Conservation (phyloP, 345 rosid genomes). For the Microthlaspi erraticum region DNA sequence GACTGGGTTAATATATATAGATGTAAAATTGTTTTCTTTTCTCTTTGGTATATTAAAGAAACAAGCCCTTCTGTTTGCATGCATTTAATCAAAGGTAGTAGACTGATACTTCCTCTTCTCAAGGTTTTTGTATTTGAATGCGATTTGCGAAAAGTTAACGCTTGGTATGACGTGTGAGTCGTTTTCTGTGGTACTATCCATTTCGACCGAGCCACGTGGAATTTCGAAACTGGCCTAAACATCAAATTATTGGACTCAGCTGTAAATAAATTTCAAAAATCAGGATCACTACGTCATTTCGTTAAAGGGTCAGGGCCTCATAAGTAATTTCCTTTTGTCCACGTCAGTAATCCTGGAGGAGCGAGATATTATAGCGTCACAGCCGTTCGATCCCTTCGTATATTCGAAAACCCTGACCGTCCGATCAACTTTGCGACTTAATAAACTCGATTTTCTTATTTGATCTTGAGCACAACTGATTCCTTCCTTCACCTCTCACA, state of each 20-base stretch:
- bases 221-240: not conserved
- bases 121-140: not conserved
- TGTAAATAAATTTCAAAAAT: not conserved
- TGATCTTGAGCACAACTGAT: not conserved
- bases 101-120: not conserved
- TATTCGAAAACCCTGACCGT: conserved; percentile 33
- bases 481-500: not conserved
- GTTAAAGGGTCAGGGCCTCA: not conserved
- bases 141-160: not conserved
- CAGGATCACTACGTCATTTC: conserved; percentile 25
- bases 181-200: not conserved
- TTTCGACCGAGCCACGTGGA: not conserved
- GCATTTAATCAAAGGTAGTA: too few species aligned
- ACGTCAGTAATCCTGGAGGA: conserved; percentile 43
- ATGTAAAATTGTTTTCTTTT: conserved; percentile 9
- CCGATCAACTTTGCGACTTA: conserved; percentile 21
- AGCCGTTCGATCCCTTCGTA: conserved; percentile 34
- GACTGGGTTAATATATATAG: conserved; percentile 2
- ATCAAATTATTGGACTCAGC: not conserved
- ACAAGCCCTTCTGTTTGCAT: not conserved
- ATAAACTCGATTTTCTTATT: not conserved
- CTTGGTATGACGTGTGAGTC: not conserved
- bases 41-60: conserved; percentile 4
- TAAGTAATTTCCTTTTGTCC: not conserved
- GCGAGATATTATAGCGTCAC: not conserved